Percentiles rank a stretch among this genome's conserved stretches.
Evolutionary conservation across 164 flowering plant species (phyloP).

Genomic region (Pachysandra terminalis): DNA sequence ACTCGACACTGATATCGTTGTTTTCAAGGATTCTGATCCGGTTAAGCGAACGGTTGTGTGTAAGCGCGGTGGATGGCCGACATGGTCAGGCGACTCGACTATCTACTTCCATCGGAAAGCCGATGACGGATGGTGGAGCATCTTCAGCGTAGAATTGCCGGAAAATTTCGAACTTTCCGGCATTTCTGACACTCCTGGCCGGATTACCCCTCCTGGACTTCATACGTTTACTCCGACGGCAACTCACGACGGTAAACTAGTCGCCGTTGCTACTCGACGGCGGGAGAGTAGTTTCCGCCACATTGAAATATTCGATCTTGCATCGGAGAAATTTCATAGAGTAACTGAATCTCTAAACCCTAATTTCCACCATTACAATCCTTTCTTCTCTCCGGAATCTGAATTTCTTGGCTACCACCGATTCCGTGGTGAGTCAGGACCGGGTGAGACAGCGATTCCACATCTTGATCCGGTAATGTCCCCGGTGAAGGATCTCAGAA

Average conservation of each 20-base stretch:
- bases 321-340: conserved; percentile 31
- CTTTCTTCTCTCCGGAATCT: too few relatives aligned
- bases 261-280: conserved; percentile 79
- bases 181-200: conserved; percentile 18
- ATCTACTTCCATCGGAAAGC: too few relatives aligned
- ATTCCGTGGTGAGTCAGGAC: too few relatives aligned
- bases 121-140: too few relatives aligned
- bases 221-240: conserved; percentile 82
- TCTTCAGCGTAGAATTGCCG: conserved; percentile 48
- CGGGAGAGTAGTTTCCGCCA: conserved; percentile 49
- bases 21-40: conserved; percentile 56
- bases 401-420: too few relatives aligned
- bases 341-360: conserved; percentile 62
- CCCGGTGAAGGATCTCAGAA: conserved; percentile 38
- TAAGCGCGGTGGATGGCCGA: too few relatives aligned
- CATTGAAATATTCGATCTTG: conserved; percentile 64
- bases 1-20: conserved; percentile 61
- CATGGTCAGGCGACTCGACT: conserved; percentile 69
- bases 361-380: conserved; percentile 66
- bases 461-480: conserved; percentile 51
- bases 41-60: conserved; percentile 30
- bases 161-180: conserved; percentile 17
- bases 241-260: conserved; percentile 33
- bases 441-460: too few relatives aligned
- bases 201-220: too few relatives aligned